Evolutionary conservation across 78 protist species (phyloP).

Genomic region (Speleostelium caveatum): DNA sequence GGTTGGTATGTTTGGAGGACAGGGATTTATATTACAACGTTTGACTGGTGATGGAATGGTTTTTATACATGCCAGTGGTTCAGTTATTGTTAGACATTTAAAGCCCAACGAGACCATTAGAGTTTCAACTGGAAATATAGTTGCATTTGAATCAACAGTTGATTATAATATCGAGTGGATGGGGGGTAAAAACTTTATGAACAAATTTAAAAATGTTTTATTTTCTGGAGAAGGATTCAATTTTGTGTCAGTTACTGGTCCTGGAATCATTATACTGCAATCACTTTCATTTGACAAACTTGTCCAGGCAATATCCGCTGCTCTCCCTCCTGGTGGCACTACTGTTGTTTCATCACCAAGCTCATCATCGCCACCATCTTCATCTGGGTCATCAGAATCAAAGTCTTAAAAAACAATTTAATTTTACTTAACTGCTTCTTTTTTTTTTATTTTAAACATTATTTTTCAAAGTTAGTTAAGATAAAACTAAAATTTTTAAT

Average conservation of each 20-base stretch:
- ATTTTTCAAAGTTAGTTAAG: too few species aligned
- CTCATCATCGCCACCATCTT: constrained; percentile 17
- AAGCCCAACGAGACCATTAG: constrained; percentile 10
- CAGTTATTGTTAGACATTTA: constrained; percentile 29
- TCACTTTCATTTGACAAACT: constrained; percentile 62
- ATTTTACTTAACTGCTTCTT: too few species aligned
- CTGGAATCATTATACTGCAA: constrained; percentile 53
- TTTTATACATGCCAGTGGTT: constrained; percentile 63
- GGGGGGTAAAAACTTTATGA: constrained; percentile 32
- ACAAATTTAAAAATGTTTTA: constrained; percentile 44
- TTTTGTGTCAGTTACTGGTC: constrained; percentile 49
- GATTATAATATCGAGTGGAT: constrained; percentile 26
- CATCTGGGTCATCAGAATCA: not conserved
- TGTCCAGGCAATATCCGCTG: constrained; percentile 20
- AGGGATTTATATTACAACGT: constrained; percentile 65
- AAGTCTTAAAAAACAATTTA: too few species aligned
- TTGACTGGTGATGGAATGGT: constrained; percentile 50
- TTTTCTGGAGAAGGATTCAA: constrained; percentile 61
- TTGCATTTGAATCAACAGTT: constrained; percentile 50
- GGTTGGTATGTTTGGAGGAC: constrained; percentile 66
- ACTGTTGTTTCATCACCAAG: not conserved
- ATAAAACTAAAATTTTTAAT: too few species aligned
- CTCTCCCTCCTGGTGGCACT: not conserved
- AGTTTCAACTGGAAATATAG: constrained; percentile 55
- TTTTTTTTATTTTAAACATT: too few species aligned